Evolutionary conservation across 2,329 filamentous ascomycete species (phyloP).

Genomic region (Fusarium sp.): DNA sequence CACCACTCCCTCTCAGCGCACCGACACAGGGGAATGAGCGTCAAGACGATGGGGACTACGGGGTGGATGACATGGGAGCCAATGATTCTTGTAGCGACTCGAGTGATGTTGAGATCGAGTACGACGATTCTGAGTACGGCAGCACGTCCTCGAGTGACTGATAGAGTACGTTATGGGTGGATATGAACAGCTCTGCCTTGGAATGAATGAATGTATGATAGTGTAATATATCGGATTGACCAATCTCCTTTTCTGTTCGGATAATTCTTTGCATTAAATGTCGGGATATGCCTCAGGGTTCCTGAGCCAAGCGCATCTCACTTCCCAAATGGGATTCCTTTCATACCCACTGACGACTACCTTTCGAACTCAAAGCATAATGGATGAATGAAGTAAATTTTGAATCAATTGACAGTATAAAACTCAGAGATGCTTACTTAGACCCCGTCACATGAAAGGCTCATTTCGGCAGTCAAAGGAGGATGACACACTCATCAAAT

Average conservation of each 20-base stretch:
- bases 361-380: not conserved
- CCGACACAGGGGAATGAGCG: not conserved
- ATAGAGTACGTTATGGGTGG: not conserved
- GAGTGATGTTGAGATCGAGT: slow-evolving; percentile 40
- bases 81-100: slow-evolving; percentile 38
- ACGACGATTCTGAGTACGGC: slow-evolving; percentile 43
- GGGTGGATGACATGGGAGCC: slow-evolving; percentile 45
- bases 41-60: slow-evolving; percentile 35
- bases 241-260: not conserved
- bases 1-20: slow-evolving; percentile 13
- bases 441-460: not conserved
- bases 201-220: not conserved
- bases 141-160: slow-evolving; percentile 11
- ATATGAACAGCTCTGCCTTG: not conserved
- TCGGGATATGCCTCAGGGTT: not conserved
- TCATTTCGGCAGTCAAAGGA: not conserved
- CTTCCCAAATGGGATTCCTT: not conserved
- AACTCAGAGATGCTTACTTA: not conserved
- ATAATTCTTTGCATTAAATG: not conserved
- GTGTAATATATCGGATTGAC: not conserved
- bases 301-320: not conserved
- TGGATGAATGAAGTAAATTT: not conserved
- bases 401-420: not conserved
- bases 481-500: not conserved
- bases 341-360: not conserved